Conservation (phyloP, 1,139 yeast genomes). For the Eremothecium coryli region DNA sequence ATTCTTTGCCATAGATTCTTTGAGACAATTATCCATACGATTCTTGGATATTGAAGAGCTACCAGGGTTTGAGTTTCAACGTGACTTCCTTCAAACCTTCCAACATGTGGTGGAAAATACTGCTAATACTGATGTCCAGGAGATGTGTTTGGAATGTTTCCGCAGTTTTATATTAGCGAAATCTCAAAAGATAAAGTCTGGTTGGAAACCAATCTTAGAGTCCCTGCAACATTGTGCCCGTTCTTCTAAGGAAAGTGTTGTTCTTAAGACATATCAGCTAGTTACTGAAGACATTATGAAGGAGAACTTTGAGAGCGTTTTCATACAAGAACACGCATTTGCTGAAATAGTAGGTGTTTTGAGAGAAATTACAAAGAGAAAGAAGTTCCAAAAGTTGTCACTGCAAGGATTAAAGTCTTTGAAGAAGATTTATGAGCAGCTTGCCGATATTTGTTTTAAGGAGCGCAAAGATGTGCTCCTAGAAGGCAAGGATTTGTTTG, state of each 20-base stretch:
- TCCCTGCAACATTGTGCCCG: slow-evolving; percentile 43
- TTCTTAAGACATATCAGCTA: slow-evolving; percentile 53
- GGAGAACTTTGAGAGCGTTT: slow-evolving; percentile 54
- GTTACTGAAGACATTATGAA: slow-evolving; percentile 50
- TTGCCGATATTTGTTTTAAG: slow-evolving; percentile 42
- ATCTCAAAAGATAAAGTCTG: slow-evolving; percentile 70
- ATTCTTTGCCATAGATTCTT: slow-evolving; percentile 85
- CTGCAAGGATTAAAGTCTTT: slow-evolving; percentile 75
- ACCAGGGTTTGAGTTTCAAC: slow-evolving; percentile 91
- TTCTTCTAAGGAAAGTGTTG: slow-evolving; percentile 43
- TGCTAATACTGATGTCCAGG: slow-evolving; percentile 62
- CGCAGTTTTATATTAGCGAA: slow-evolving; percentile 78
- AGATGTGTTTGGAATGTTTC: slow-evolving; percentile 84
- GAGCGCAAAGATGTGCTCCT: slow-evolving; percentile 35
- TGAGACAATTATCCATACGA: slow-evolving; percentile 85
- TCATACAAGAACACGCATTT: slow-evolving; percentile 63
- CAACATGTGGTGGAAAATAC: slow-evolving; percentile 68
- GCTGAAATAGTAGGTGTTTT: slow-evolving; percentile 66
- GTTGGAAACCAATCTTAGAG: slow-evolving; percentile 87
- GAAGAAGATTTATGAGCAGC: slow-evolving; percentile 50
- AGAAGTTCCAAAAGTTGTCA: slow-evolving; percentile 69
- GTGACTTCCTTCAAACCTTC: slow-evolving; percentile 87
- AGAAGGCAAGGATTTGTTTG: slow-evolving; percentile 33
- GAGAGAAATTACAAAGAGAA: slow-evolving; percentile 76
- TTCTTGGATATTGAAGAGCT: slow-evolving; percentile 90